Evolutionary conservation across 73 alveolate species (phyloP).

Genomic region (Tetrahymena elliotti): DNA sequence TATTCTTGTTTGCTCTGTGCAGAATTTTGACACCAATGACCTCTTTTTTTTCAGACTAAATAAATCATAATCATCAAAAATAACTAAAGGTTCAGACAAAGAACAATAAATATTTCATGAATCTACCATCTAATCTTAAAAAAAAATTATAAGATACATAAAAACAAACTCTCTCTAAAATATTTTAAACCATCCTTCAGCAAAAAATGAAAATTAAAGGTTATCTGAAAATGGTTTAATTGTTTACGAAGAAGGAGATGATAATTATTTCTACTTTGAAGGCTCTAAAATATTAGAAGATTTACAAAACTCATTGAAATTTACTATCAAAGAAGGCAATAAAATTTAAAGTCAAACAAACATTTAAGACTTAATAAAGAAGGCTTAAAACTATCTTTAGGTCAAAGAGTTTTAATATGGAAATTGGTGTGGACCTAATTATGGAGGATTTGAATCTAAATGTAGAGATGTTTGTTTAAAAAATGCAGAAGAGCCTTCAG

Average conservation of each 20-base stretch:
- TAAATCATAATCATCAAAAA: not conserved
- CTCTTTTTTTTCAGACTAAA: not conserved
- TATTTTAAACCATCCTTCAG: no score
- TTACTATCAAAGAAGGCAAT: not conserved
- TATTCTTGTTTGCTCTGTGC: not conserved
- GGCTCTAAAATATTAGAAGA: not conserved
- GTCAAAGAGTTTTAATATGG: slow-evolving; percentile 9
- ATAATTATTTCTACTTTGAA: not conserved
- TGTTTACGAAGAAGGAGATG: not conserved
- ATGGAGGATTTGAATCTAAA: slow-evolving; percentile 33
- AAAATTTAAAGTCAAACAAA: not conserved
- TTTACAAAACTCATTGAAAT: not conserved
- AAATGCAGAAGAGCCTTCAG: not conserved
- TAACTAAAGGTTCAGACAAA: no score
- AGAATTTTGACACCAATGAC: not conserved
- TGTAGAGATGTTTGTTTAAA: slow-evolving; percentile 5
- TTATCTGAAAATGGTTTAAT: not conserved
- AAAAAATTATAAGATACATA: no score
- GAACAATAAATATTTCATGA: no score
- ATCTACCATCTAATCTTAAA: not conserved
- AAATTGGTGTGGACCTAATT: slow-evolving; percentile 45
- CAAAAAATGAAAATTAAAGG: not conserved
- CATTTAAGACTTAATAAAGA: not conserved
- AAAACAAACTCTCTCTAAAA: no score
- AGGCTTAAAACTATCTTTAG: not conserved